Conservation (phyloP, 768 basidiomycete genomes). For the Rhodotorula diobovata region DNA sequence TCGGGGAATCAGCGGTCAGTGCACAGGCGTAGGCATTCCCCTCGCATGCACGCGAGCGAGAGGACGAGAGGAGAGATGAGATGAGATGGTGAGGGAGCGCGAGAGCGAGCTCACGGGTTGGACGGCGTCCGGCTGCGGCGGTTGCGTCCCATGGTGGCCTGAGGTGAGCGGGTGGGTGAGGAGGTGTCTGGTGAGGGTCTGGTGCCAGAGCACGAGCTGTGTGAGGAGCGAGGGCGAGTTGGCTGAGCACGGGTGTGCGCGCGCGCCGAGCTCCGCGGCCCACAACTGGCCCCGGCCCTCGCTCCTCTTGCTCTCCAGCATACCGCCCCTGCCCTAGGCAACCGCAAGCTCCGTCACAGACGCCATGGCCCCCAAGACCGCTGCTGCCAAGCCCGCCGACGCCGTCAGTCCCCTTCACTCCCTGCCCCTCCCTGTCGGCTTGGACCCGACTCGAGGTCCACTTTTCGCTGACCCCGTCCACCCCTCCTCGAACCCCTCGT, state of each 20-base stretch:
- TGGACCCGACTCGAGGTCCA: too few relatives aligned
- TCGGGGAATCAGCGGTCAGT: neutral
- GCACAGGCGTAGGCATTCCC: neutral
- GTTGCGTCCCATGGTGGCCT: conserved; percentile 33
- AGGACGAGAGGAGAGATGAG: neutral
- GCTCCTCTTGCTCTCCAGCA: neutral
- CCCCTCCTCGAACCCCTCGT: neutral
- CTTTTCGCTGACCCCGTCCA: neutral
- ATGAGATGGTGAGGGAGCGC: neutral
- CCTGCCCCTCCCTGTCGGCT: neutral
- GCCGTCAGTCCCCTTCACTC: neutral
- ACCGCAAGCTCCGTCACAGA: neutral
- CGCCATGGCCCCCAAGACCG: conserved; percentile 25
- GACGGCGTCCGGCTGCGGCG: conserved; percentile 31
- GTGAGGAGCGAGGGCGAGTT: too few relatives aligned
- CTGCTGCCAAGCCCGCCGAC: neutral
- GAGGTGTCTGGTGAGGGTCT: neutral
- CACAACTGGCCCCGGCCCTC: neutral
- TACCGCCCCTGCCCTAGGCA: neutral
- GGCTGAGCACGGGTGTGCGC: neutral
- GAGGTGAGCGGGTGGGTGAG: neutral
- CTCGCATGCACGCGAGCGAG: too few relatives aligned
- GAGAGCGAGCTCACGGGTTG: conserved; percentile 29
- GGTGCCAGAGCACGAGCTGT: neutral
- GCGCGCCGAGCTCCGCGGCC: neutral